Conservation (phyloP, 768 basidiomycete species). For the Xanthoconium stramineum region DNA sequence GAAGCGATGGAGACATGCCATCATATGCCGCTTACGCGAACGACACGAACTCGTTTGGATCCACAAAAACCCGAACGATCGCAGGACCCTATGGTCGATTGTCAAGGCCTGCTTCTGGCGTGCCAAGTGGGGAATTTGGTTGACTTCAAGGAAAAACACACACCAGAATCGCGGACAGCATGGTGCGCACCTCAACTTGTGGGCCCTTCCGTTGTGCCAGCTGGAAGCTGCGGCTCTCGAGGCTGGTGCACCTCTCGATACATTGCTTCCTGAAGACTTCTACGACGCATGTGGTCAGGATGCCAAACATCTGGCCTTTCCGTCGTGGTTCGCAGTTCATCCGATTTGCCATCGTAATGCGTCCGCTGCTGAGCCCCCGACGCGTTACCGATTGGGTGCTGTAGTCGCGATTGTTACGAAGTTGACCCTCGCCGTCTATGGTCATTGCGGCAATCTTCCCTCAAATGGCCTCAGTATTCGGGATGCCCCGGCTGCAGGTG, state of each 20-base stretch:
- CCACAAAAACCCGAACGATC: conserved; percentile 27
- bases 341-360: conserved; percentile 16
- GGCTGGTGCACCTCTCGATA: conserved; percentile 57
- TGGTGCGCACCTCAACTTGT: conserved; percentile 61
- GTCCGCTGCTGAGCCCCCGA: conserved; percentile 34
- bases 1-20: conserved; percentile 54
- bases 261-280: conserved; percentile 44
- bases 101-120: conserved; percentile 8
- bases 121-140: conserved; percentile 7
- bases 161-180: conserved; percentile 24
- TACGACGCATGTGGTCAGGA: conserved; percentile 15
- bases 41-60: conserved; percentile 54
- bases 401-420: conserved; percentile 56
- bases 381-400: conserved; percentile 52
- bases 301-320: neutral
- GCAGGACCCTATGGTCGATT: conserved; percentile 7
- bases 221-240: conserved; percentile 64
- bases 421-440: conserved; percentile 44
- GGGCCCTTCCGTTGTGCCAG: conserved; percentile 52
- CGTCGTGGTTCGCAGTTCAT: conserved; percentile 20
- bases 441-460: conserved; percentile 12
- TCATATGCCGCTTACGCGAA: conserved; percentile 61
- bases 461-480: neutral
- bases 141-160: conserved; percentile 1
- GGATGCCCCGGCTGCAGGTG: neutral